Evolutionary conservation across 2,329 filamentous ascomycete species (phyloP), one percentile per base, ranked within the genome.

Genomic region (Penicillium sp.): DNA sequence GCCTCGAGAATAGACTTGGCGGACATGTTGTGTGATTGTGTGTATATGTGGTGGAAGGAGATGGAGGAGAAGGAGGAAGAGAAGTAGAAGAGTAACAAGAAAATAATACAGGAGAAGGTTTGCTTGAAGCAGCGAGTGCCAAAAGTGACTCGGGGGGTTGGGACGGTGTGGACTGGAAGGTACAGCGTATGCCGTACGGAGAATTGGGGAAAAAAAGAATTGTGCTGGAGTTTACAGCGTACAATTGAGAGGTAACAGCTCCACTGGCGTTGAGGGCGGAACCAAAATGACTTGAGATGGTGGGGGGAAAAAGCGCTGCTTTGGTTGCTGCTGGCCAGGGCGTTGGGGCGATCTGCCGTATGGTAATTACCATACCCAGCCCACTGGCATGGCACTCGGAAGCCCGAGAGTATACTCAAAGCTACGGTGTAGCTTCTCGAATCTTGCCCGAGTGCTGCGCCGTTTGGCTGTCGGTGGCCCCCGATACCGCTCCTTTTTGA

Each of bases 1-100:
- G 94, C 94, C 86, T 99, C 95, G 86, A 90, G 83, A 78, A 99
- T 98, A 70, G 94, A 90, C 84, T 99, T 99, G 81, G 95, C 91
- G 78, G 91, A 92, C 92, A 96, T 96, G 49, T 52, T n/a, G 25
- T 47, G 43, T 45, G 42, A 28, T 75, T 86, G 80, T 61, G 63
- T 63, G 48, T 39, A 42, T 63, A 43, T 49, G 45, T 63, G 43
- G 43, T 42, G 52, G 39, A 37, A 25, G 49, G 56, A 22, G 56
- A 59, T 17, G 63, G 60, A 25, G 47, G 55, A 56, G 57, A 47
- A 60, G 57, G 54, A 62, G 55, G 54, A 67, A 37, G 48, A 51
- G 48, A 22, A 22, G 48, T 20, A 38, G 31, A 61, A 57, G 63
- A 20, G 38, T 28, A 31, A 25, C 22, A 34, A 42, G 51, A 42